phyloP scores from a whole-genome alignment of 148 eudicot genomes.

The Talinum fruticosum region DNA sequence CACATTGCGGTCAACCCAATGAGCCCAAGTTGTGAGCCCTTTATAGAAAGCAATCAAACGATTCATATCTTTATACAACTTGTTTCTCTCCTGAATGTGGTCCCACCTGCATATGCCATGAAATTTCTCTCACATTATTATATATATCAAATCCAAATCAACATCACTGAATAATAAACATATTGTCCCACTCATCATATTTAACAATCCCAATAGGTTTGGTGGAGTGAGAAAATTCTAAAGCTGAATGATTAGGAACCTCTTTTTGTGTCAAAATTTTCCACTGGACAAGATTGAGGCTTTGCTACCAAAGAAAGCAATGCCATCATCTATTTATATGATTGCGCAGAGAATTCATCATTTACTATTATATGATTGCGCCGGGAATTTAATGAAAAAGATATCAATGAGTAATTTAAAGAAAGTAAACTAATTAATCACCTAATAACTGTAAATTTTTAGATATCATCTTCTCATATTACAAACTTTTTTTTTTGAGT shows the following conservation, averaged over 20 bases:
- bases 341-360: too few species aligned
- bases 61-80: slow-evolving; percentile 67
- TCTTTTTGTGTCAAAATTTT: background rate
- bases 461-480: too few species aligned
- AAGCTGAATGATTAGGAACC: background rate
- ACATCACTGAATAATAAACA: background rate
- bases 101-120: slow-evolving; percentile 53
- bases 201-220: background rate
- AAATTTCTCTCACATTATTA: background rate
- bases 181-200: background rate
- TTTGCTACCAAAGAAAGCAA: background rate
- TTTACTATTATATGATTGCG: too few species aligned
- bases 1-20: slow-evolving; percentile 68
- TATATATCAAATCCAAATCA: slow-evolving; percentile 16
- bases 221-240: background rate
- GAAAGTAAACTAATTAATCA: too few species aligned
- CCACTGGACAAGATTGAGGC: background rate
- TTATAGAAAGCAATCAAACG: slow-evolving; percentile 70
- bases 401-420: too few species aligned
- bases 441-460: too few species aligned
- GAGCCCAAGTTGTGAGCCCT: slow-evolving; percentile 77
- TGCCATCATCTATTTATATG: background rate
- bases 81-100: slow-evolving; percentile 63
- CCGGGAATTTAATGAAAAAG: too few species aligned
- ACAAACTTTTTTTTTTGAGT: too few species aligned